These are phyloP conservation scores for Malassezia psittaci DNA, from an alignment of 1,284 basidiomycete species.

Conservation along the genomic window DNA sequence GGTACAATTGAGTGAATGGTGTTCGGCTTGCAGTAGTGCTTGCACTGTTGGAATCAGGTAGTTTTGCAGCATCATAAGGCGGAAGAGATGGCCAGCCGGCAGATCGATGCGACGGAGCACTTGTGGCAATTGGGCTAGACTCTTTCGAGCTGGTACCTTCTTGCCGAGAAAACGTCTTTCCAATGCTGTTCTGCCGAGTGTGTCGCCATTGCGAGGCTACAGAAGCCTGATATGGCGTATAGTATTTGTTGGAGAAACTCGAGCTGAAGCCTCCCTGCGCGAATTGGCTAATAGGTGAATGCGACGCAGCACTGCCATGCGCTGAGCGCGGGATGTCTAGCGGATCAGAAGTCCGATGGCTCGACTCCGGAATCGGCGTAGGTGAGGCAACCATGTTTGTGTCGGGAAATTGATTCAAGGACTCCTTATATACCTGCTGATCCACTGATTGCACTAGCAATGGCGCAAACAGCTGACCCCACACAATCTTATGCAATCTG, in stretches of 20 bases:
- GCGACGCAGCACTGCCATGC: background rate
- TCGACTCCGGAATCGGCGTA: slow-evolving; percentile 2
- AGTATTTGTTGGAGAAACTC: background rate
- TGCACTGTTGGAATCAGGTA: background rate
- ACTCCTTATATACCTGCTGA: background rate
- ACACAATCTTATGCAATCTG: background rate
- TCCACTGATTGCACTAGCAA: slow-evolving; percentile 3
- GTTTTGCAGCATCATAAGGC: background rate
- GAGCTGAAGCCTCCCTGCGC: background rate
- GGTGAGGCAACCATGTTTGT: slow-evolving; percentile 5
- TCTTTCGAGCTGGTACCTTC: background rate
- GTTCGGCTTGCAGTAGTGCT: background rate
- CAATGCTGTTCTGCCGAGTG: background rate
- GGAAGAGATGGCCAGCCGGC: background rate
- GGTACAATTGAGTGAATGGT: slow-evolving; percentile 1
- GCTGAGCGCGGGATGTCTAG: background rate
- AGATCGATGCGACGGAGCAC: background rate
- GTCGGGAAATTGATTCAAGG: background rate
- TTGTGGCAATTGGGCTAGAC: background rate
- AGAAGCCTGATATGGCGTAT: background rate
- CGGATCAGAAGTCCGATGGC: background rate
- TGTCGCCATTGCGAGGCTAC: background rate
- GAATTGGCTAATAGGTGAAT: background rate
- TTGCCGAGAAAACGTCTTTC: background rate
- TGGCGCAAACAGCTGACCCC: background rate